Evolutionary conservation across 192 early-diverging fungal species (phyloP).

Genomic region (Thamnidium elegans): DNA sequence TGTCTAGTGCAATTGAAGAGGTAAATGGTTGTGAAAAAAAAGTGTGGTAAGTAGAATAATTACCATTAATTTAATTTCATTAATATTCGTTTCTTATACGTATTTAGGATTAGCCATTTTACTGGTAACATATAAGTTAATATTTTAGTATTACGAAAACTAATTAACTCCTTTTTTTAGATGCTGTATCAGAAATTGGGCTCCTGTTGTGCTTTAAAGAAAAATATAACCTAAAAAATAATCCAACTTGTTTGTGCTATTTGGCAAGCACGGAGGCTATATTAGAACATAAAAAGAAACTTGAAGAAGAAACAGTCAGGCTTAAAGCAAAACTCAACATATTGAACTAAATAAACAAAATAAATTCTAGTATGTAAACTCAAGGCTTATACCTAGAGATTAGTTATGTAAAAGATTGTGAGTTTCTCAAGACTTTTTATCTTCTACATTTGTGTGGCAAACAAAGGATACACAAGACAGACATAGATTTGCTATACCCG

Average conservation of each 20-base stretch:
- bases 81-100: too few relatives aligned
- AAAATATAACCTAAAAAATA: too few relatives aligned
- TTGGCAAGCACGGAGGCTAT: not conserved
- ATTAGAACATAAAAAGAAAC: not conserved
- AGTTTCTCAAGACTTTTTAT: not conserved
- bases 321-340: not conserved
- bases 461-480: too few relatives aligned
- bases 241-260: not conserved
- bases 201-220: slow-evolving; percentile 6
- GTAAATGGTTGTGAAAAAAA: slow-evolving; percentile 6
- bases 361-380: not conserved
- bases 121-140: slow-evolving; percentile 2
- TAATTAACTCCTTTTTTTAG: not conserved
- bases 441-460: too few relatives aligned
- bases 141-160: not conserved
- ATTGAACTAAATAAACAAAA: not conserved
- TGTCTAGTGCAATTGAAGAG: slow-evolving; percentile 14
- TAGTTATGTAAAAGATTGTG: not conserved
- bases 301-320: not conserved
- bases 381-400: not conserved
- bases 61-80: too few relatives aligned
- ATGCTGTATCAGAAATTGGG: slow-evolving; percentile 14
- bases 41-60: not conserved
- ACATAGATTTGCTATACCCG: too few relatives aligned
- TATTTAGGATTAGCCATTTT: slow-evolving; percentile 12